A percentile compares a stretch with the other conserved stretches of the same genome.
phyloP scores from a whole-genome alignment of 2,329 filamentous ascomycete species.

The Diaporthe australafricana region DNA sequence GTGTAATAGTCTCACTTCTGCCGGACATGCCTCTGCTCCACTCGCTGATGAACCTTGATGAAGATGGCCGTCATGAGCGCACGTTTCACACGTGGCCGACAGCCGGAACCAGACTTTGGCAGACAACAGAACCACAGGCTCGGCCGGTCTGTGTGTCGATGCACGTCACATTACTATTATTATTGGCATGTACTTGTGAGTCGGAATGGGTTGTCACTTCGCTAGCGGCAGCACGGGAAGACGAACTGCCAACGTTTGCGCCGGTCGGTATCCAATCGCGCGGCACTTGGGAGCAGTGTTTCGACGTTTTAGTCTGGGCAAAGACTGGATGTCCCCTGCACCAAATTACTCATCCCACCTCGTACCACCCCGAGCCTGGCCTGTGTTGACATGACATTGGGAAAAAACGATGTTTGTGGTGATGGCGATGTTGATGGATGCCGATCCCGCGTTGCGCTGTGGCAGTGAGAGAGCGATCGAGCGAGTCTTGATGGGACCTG shows the following conservation, averaged over 20 bases:
- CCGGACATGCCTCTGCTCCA: slow-evolving; percentile 21
- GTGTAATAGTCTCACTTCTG: too few species aligned
- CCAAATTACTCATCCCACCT: slow-evolving; percentile 28
- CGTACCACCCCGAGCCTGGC: slow-evolving; percentile 18
- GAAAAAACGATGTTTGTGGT: background rate
- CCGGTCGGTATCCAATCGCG: slow-evolving; percentile 21
- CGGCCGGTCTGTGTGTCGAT: background rate
- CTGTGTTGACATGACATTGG: slow-evolving; percentile 13
- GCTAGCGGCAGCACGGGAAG: slow-evolving; percentile 14
- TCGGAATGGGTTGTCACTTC: slow-evolving; percentile 10
- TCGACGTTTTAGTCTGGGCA: background rate
- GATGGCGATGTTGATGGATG: background rate
- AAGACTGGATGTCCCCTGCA: slow-evolving; percentile 19
- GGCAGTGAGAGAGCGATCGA: slow-evolving; percentile 2
- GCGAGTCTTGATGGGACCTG: background rate
- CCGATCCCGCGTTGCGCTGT: slow-evolving; percentile 1
- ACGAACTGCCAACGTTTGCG: background rate
- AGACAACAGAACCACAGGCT: too few species aligned
- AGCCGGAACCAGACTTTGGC: background rate
- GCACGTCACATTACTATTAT: background rate
- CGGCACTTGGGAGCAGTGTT: background rate
- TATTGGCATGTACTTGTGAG: slow-evolving; percentile 3
- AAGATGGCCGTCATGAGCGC: slow-evolving; percentile 14
- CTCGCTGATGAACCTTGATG: slow-evolving; percentile 16
- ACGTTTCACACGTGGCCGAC: slow-evolving; percentile 24